A percentile compares a stretch with the other conserved stretches of the same genome.
Evolutionary conservation across 116 monocot species (phyloP).

Genomic region (Thalassia testudinum): DNA sequence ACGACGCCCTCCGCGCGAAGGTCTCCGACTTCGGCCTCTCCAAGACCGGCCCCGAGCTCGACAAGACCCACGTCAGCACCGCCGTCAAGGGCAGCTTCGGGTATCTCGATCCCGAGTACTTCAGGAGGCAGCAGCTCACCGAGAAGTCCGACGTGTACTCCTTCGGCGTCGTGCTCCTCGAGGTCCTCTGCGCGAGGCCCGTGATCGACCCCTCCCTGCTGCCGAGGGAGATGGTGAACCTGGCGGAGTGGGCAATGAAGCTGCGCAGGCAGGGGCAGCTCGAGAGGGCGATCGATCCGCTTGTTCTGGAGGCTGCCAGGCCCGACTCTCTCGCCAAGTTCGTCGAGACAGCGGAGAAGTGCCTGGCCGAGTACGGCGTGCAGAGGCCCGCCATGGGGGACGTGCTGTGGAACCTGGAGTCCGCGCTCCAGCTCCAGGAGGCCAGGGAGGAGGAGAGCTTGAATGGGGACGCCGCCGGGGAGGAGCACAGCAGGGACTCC

Average conservation of each 20-base stretch:
- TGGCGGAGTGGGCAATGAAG: conserved; percentile 73
- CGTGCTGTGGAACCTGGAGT: conserved; percentile 68
- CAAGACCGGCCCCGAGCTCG: conserved; percentile 52
- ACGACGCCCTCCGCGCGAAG: conserved; percentile 43
- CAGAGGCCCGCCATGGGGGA: conserved; percentile 62
- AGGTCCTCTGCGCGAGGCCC: conserved; percentile 60
- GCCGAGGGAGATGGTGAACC: conserved; percentile 55
- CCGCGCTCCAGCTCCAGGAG: conserved; percentile 48
- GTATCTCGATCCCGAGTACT: conserved; percentile 76
- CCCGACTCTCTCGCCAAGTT: conserved; percentile 48
- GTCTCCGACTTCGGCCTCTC: conserved; percentile 71
- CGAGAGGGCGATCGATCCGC: conserved; percentile 36
- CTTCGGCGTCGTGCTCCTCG: conserved; percentile 61
- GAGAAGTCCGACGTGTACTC: conserved; percentile 83
- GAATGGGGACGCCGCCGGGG: too few species aligned
- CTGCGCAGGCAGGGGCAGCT: conserved; percentile 38
- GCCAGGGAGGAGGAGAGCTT: background rate
- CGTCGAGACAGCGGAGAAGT: conserved; percentile 47
- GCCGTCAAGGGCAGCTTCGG: conserved; percentile 82
- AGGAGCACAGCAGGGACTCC: too few species aligned
- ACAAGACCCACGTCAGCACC: conserved; percentile 66
- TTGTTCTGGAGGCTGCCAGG: conserved; percentile 24
- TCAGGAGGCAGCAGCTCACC: conserved; percentile 51
- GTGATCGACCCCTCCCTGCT: conserved; percentile 52
- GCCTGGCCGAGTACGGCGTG: conserved; percentile 45